A percentile compares a stretch with the other conserved stretches of the same genome.
Evolutionary conservation across 129 eudicot genomes (phyloP).

Genomic region (Centaurea solstitialis): DNA sequence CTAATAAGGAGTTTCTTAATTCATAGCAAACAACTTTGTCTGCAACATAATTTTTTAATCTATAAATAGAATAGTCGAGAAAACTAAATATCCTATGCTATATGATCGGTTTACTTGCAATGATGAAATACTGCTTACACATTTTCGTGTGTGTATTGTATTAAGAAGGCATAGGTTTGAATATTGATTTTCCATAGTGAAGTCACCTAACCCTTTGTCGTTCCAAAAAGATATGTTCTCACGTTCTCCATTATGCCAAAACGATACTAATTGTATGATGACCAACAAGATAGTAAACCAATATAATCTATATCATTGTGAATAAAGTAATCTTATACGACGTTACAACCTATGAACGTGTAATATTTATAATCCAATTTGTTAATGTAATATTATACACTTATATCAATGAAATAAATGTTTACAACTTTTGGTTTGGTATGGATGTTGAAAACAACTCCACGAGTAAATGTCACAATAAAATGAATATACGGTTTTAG

Average conservation of each 20-base stretch:
- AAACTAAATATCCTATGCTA: neutral
- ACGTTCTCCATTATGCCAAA: neutral
- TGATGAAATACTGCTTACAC: neutral
- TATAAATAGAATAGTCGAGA: too few relatives aligned
- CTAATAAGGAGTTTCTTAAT: too few relatives aligned
- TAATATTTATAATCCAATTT: too few relatives aligned
- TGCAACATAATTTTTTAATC: neutral
- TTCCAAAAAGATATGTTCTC: neutral
- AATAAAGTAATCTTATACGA: neutral
- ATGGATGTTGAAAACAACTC: too few relatives aligned
- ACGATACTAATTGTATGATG: neutral
- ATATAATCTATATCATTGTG: neutral
- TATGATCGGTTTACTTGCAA: neutral
- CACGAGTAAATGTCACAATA: too few relatives aligned
- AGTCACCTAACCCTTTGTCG: neutral
- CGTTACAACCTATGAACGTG: neutral
- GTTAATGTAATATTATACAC: too few relatives aligned
- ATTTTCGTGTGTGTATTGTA: neutral
- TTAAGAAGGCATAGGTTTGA: neutral
- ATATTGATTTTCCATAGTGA: neutral
- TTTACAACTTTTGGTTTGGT: too few relatives aligned
- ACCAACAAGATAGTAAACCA: neutral
- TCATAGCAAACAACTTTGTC: neutral
- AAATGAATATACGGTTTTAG: too few relatives aligned
- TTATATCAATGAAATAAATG: too few relatives aligned